Conservation (phyloP, 78 protist species). For the Anaeramoeba ignava region DNA sequence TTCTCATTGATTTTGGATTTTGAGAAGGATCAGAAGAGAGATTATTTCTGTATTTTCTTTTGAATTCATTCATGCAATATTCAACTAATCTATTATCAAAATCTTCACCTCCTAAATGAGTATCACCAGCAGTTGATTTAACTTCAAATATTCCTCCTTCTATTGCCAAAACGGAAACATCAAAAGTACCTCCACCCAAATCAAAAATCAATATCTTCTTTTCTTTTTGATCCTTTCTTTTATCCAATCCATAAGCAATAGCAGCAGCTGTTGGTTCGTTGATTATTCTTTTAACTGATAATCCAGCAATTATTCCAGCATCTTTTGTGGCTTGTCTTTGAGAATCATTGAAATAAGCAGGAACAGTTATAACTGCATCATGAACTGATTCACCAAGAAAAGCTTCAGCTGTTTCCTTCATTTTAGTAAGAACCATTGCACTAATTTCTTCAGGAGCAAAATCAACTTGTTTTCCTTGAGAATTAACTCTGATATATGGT, state of each 20-base stretch:
- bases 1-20: conserved; percentile 59
- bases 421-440: too few species aligned
- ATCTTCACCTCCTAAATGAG: conserved; percentile 78
- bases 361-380: too few species aligned
- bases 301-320: too few species aligned
- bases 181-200: conserved; percentile 73
- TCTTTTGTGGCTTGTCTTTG: too few species aligned
- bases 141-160: conserved; percentile 91
- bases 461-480: too few species aligned
- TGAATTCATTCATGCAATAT: too few species aligned
- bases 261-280: too few species aligned
- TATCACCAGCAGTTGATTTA: conserved; percentile 82
- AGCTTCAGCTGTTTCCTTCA: too few species aligned
- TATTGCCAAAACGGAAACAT: conserved; percentile 68
- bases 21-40: conserved; percentile 18
- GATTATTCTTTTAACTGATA: too few species aligned
- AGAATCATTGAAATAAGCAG: too few species aligned
- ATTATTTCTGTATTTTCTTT: conserved; percentile 57
- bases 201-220: conserved; percentile 59
- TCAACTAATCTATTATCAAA: background rate
- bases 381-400: too few species aligned
- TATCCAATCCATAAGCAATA: conserved; percentile 92
- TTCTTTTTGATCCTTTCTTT: conserved; percentile 55
- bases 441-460: too few species aligned
- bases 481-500: conserved; percentile 66